Evolutionary conservation across 805 yeast species (phyloP).

Genomic region (Lipomyces mesembrius): DNA sequence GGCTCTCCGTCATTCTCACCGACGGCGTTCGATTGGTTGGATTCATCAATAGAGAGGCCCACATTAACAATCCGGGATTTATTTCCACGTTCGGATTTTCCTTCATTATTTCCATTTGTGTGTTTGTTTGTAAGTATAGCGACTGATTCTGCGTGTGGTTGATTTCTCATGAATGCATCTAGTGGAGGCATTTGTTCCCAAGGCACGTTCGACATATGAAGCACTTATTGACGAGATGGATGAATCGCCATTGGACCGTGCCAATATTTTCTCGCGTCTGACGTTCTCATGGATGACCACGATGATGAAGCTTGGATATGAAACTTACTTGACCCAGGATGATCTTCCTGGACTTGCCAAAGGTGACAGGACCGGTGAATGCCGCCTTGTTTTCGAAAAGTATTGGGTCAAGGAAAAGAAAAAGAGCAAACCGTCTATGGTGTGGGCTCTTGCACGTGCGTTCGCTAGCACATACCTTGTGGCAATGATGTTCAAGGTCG

Average conservation of each 20-base stretch:
- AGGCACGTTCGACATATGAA: conserved; percentile 45
- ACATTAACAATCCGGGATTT: conserved; percentile 28
- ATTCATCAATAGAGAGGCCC: conserved; percentile 41
- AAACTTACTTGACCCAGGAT: conserved; percentile 52
- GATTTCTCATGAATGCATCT: conserved; percentile 49
- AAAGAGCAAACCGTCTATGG: conserved; percentile 54
- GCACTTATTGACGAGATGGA: conserved; percentile 46
- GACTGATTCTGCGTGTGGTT: conserved; percentile 37
- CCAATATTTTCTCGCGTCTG: conserved; percentile 73
- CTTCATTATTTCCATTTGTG: conserved; percentile 29
- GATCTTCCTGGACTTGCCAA: conserved; percentile 84
- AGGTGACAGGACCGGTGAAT: conserved; percentile 59
- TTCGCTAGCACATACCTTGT: conserved; percentile 73
- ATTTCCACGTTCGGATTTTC: conserved; percentile 33
- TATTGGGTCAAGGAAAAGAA: conserved; percentile 65
- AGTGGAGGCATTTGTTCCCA: conserved; percentile 52
- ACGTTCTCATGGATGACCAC: conserved; percentile 92
- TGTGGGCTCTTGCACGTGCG: conserved; percentile 64
- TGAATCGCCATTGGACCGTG: conserved; percentile 55
- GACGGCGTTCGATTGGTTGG: conserved; percentile 54
- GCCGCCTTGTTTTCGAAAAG: conserved; percentile 56
- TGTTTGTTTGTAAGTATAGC: conserved; percentile 28
- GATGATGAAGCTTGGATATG: conserved; percentile 77
- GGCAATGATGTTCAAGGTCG: conserved; percentile 73
- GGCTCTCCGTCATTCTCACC: conserved; percentile 60